A percentile compares a stretch with the other conserved stretches of the same genome.
Evolutionary conservation across 371 early-diverging fungal genomes (phyloP).

Genomic region (Lichtheimia hyalospora): DNA sequence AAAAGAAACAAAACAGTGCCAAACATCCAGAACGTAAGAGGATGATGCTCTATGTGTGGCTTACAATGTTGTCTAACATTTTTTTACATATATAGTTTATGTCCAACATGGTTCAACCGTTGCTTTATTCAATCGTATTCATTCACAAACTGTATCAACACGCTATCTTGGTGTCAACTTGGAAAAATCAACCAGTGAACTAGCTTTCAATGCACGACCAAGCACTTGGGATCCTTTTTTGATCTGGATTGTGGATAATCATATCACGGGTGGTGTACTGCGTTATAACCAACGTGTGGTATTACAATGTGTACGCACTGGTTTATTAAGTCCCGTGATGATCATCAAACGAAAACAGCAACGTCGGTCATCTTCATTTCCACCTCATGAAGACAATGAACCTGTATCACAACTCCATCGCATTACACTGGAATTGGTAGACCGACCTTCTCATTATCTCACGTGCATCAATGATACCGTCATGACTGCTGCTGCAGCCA

Average conservation of each 20-base stretch:
- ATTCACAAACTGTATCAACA: conserved; percentile 79
- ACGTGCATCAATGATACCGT: conserved; percentile 77
- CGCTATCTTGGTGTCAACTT: conserved; percentile 69
- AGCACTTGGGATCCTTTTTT: conserved; percentile 83
- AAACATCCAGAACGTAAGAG: conserved; percentile 67
- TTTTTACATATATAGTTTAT: conserved; percentile 32
- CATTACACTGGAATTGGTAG: conserved; percentile 71
- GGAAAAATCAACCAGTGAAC: conserved; percentile 20
- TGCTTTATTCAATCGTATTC: conserved; percentile 78
- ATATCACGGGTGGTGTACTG: conserved; percentile 61
- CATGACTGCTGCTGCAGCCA: conserved; percentile 57
- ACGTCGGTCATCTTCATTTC: conserved; percentile 28
- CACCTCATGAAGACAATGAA: conserved; percentile 25
- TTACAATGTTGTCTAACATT: not conserved
- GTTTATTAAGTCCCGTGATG: conserved; percentile 75
- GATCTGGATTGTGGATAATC: conserved; percentile 74
- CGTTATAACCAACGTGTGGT: conserved; percentile 78
- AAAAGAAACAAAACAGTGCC: conserved; percentile 70
- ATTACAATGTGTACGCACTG: conserved; percentile 73
- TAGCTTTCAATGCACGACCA: conserved; percentile 19
- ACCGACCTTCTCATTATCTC: conserved; percentile 57
- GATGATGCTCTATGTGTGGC: no score
- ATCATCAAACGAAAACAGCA: conserved; percentile 71
- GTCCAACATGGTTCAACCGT: conserved; percentile 76
- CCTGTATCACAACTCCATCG: conserved; percentile 87